Conservation (phyloP, 176 grass and related monocot species). For the Puya raimondii region DNA sequence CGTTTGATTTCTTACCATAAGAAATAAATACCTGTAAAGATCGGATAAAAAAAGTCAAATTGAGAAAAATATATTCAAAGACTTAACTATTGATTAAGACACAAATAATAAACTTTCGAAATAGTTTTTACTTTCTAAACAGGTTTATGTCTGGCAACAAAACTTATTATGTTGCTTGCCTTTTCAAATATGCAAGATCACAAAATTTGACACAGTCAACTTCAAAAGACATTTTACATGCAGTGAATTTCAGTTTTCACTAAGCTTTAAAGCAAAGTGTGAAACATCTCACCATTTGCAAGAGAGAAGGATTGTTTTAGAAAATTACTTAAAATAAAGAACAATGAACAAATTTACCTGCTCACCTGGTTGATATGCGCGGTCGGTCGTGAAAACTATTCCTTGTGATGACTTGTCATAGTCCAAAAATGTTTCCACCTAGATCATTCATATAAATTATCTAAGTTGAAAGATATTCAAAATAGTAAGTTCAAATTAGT, state of each 20-base stretch:
- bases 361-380: constrained; percentile 94
- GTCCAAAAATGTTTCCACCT: constrained; percentile 97
- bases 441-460: constrained; percentile 25
- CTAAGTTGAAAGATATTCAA: constrained; percentile 6
- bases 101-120: constrained; percentile 4
- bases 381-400: constrained; percentile 88
- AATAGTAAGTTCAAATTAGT: background rate
- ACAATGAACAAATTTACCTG: constrained; percentile 60
- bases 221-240: too few species aligned
- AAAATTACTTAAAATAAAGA: constrained; percentile 3
- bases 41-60: background rate
- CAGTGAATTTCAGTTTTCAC: too few species aligned
- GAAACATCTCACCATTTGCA: background rate
- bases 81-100: background rate
- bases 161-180: too few species aligned
- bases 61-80: background rate
- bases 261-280: too few species aligned
- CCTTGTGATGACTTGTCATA: constrained; percentile 79
- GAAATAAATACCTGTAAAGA: constrained; percentile 85
- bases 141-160: too few species aligned
- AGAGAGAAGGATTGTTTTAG: background rate
- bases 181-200: too few species aligned
- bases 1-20: constrained; percentile 88
- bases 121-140: background rate
- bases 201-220: too few species aligned